These are phyloP conservation scores for Ramaria rubella DNA, from an alignment of 768 basidiomycete species.

Conservation along the genomic window DNA sequence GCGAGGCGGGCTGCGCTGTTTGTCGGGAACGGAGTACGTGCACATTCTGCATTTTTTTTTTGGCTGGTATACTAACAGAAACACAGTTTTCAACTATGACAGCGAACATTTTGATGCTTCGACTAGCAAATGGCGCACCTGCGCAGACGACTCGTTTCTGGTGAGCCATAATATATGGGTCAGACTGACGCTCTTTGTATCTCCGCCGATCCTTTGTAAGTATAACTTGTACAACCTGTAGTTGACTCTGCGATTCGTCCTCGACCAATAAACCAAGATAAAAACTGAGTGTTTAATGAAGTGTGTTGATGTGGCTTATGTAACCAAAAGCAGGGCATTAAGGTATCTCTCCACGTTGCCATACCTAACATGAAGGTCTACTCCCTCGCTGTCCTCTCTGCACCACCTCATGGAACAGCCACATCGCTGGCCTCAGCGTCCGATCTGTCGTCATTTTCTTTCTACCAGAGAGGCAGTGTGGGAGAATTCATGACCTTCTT, in stretches of 20 bases:
- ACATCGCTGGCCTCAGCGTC: conserved; percentile 58
- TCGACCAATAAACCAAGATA: too few species aligned
- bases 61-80: not conserved
- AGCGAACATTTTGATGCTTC: conserved; percentile 41
- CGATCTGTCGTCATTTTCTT: conserved; percentile 87
- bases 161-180: conserved; percentile 15
- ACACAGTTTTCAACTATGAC: conserved; percentile 44
- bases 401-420: conserved; percentile 57
- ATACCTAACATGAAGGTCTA: conserved; percentile 74
- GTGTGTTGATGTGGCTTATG: not conserved
- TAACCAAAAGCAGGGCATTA: not conserved
- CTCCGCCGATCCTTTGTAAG: not conserved
- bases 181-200: not conserved
- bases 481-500: conserved; percentile 93
- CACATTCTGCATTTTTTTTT: not conserved
- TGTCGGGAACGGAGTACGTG: conserved; percentile 63
- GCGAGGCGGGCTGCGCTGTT: conserved; percentile 57
- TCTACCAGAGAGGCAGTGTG: conserved; percentile 85
- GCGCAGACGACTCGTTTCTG: conserved; percentile 30
- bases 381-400: conserved; percentile 66
- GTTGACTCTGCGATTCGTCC: too few species aligned
- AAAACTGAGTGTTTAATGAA: not conserved
- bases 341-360: not conserved
- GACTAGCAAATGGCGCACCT: conserved; percentile 30
- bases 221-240: not conserved